Evolutionary conservation across 2,329 filamentous ascomycete species (phyloP).

Genomic region (Penicillium nordicum): DNA sequence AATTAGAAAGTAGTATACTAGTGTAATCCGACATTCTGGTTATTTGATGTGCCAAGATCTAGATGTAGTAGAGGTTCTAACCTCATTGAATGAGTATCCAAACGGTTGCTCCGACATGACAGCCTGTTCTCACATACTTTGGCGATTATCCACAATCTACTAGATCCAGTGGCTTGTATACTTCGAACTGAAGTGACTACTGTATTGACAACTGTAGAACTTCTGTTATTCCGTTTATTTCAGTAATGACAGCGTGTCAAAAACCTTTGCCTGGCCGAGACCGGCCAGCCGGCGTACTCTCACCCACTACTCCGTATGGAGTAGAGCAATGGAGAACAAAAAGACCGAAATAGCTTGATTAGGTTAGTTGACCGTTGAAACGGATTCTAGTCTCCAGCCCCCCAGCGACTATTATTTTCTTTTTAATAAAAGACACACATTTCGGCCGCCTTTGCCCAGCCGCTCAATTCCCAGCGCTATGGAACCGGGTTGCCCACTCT

Average conservation of each 20-base stretch:
- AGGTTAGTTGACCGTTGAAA: conserved; percentile 18
- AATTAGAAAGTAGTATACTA: not conserved
- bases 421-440: not conserved
- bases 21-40: not conserved
- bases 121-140: not conserved
- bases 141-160: not conserved
- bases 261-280: not conserved
- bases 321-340: not conserved
- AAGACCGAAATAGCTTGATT: not conserved
- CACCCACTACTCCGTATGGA: not conserved
- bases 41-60: conserved; percentile 5
- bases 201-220: not conserved
- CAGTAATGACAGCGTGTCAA: not conserved
- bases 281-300: not conserved
- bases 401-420: not conserved
- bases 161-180: not conserved
- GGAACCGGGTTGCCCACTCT: not conserved
- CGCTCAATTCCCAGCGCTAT: not conserved
- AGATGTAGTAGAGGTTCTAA: not conserved
- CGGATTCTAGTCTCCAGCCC: not conserved
- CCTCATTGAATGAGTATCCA: not conserved
- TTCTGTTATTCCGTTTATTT: not conserved
- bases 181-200: no score
- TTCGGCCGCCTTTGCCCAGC: not conserved
- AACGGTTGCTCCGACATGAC: not conserved